These are phyloP conservation scores for Chaetoscypha palmicola DNA, from an alignment of 2,329 filamentous ascomycete species.

Conservation along the genomic window DNA sequence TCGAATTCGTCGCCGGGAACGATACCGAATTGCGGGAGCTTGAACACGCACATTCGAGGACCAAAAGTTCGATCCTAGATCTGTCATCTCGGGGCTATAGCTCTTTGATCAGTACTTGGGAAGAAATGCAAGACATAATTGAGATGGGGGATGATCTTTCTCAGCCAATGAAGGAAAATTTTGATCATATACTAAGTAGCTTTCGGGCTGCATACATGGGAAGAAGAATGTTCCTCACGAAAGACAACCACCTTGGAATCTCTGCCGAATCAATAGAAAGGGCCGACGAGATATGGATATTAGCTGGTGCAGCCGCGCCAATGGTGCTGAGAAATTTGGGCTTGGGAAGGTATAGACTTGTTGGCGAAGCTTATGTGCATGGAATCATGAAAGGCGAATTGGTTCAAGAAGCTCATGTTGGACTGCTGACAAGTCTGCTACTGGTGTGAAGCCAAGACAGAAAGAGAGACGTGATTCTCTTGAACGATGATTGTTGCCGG, in stretches of 20 bases:
- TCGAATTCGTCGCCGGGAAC: background rate
- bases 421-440: too few species aligned
- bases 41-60: background rate
- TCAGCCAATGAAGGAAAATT: background rate
- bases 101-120: background rate
- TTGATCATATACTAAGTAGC: background rate
- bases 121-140: background rate
- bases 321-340: background rate
- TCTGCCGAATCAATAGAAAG: background rate
- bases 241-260: background rate
- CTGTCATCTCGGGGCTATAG: background rate
- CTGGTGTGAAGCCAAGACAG: too few species aligned
- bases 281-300: background rate
- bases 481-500: too few species aligned
- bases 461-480: too few species aligned
- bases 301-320: background rate
- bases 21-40: background rate
- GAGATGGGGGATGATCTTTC: background rate
- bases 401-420: background rate
- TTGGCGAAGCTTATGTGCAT: slow-evolving; percentile 1
- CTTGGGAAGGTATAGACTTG: background rate
- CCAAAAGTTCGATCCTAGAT: background rate
- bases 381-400: background rate
- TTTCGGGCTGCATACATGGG: background rate
- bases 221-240: background rate